Evolutionary conservation across 208 protist genomes (phyloP).

Genomic region (Leishmania mexicana): DNA sequence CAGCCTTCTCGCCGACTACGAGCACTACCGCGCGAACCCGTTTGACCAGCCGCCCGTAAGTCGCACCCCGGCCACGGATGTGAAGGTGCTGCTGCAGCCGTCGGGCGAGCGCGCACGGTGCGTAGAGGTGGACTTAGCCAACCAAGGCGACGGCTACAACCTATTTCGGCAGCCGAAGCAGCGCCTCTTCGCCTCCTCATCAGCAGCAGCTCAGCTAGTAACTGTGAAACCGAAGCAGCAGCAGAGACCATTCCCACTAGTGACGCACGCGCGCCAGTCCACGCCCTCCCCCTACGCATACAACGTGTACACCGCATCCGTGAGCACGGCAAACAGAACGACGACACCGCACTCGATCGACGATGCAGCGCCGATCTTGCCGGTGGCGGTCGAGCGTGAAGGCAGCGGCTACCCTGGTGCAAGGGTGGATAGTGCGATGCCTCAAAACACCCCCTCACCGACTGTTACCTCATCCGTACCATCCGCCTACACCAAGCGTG

Average conservation of each 20-base stretch:
- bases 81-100: constrained; percentile 10
- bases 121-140: neutral
- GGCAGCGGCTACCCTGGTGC: neutral
- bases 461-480: neutral
- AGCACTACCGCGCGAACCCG: neutral
- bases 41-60: neutral
- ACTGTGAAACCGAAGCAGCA: neutral
- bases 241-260: neutral
- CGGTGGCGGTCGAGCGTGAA: neutral
- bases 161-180: constrained; percentile 9
- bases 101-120: too few species aligned
- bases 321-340: neutral
- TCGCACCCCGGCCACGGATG: constrained; percentile 21
- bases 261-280: constrained; percentile 1
- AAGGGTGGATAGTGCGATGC: neutral
- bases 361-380: neutral
- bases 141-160: neutral
- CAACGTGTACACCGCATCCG: neutral
- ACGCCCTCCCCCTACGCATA: neutral
- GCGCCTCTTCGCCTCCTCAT: constrained; percentile 20
- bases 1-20: neutral
- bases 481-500: constrained; percentile 5
- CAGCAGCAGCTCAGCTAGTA: neutral
- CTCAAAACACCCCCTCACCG: neutral
- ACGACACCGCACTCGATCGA: neutral